phyloP scores from a whole-genome alignment of 169 alveolate genomes.

The Plasmodium inui region DNA sequence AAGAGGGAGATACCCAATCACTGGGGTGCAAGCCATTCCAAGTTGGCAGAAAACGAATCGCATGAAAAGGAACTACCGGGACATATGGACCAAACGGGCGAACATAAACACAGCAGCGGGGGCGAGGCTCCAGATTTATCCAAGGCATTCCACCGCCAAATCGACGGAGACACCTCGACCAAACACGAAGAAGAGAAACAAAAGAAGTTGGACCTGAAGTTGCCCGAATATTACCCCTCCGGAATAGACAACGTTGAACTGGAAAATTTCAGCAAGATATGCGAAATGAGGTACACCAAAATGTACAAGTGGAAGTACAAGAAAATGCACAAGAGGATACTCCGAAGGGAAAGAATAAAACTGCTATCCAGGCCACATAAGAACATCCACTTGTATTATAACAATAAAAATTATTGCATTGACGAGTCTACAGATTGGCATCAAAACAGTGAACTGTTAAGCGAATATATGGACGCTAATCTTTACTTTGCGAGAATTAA shows the following conservation, averaged over 20 bases:
- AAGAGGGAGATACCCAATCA: background rate
- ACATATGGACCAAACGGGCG: background rate
- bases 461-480: background rate
- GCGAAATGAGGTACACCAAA: slow-evolving; percentile 29
- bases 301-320: slow-evolving; percentile 42
- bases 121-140: background rate
- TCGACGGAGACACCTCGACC: background rate
- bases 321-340: slow-evolving; percentile 12
- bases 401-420: slow-evolving; percentile 13
- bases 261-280: slow-evolving; percentile 25
- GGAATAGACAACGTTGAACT: slow-evolving; percentile 15
- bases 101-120: background rate
- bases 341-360: slow-evolving; percentile 38
- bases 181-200: slow-evolving; percentile 1
- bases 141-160: background rate
- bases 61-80: background rate
- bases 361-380: slow-evolving; percentile 9
- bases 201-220: background rate
- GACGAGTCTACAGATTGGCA: background rate
- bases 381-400: slow-evolving; percentile 38
- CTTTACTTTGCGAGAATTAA: background rate
- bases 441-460: slow-evolving; percentile 2
- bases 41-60: background rate
- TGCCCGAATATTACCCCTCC: background rate
- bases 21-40: background rate